Evolutionary conservation across 768 basidiomycete species (phyloP).

Genomic region (Hemileccinum rubropunctum): DNA sequence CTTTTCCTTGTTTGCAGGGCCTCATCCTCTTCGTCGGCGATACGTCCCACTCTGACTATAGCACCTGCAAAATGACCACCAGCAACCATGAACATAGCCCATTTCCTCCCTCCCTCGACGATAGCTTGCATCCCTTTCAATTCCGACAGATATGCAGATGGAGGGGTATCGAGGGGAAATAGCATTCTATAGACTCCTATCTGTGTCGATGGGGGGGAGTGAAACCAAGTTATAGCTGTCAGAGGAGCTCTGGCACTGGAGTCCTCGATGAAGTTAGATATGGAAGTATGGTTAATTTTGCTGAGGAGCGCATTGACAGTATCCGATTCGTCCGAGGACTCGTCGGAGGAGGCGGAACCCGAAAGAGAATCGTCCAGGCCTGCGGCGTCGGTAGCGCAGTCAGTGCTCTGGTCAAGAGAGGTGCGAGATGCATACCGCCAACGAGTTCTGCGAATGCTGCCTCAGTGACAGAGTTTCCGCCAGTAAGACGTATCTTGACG

Average conservation of each 20-base stretch:
- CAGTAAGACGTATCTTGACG: constrained; percentile 75
- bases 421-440: constrained; percentile 55
- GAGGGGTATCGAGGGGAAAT: constrained; percentile 49
- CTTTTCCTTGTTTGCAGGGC: constrained; percentile 44
- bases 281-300: constrained; percentile 48
- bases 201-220: constrained; percentile 83
- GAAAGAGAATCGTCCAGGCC: constrained; percentile 87
- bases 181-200: constrained; percentile 82
- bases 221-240: constrained; percentile 87
- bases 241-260: constrained; percentile 41
- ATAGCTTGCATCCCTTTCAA: constrained; percentile 64
- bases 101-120: constrained; percentile 59
- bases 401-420: not conserved
- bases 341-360: constrained; percentile 76
- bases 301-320: constrained; percentile 65
- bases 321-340: constrained; percentile 58
- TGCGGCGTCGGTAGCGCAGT: constrained; percentile 23
- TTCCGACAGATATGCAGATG: constrained; percentile 52
- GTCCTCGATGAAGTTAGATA: constrained; percentile 47
- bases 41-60: constrained; percentile 65
- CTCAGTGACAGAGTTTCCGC: constrained; percentile 63
- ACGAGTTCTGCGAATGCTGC: constrained; percentile 72
- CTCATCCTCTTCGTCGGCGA: constrained; percentile 42
- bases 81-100: constrained; percentile 96
- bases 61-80: constrained; percentile 98